Conservation (phyloP, 2,329 filamentous ascomycete genomes). For the Capronia epimyces region DNA sequence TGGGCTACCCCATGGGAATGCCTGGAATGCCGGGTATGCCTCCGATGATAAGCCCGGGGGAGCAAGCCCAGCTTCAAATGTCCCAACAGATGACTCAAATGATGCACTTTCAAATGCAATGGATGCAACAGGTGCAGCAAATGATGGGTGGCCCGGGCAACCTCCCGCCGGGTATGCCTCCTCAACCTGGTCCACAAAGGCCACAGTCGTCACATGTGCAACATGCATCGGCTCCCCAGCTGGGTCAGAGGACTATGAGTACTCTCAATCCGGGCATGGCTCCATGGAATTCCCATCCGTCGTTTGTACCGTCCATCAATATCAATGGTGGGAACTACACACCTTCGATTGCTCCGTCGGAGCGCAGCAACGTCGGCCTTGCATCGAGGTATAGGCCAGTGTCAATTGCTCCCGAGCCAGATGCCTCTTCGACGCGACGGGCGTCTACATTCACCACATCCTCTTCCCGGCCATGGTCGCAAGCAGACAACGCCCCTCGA, state of each 20-base stretch:
- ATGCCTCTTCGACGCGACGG: constrained; percentile 21
- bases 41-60: constrained; percentile 51
- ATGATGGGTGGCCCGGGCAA: constrained; percentile 54
- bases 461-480: constrained; percentile 36
- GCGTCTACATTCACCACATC: constrained; percentile 35
- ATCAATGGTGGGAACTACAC: constrained; percentile 54
- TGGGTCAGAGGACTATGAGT: constrained; percentile 65
- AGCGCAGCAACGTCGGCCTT: constrained; percentile 87
- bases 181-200: constrained; percentile 12
- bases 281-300: constrained; percentile 36
- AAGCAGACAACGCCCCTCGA: constrained; percentile 29
- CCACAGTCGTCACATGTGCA: constrained; percentile 24
- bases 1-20: constrained; percentile 23
- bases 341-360: constrained; percentile 88
- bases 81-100: constrained; percentile 79
- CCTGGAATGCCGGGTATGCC: constrained; percentile 28
- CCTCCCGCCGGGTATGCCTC: constrained; percentile 14
- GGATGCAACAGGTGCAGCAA: constrained; percentile 64
- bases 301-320: constrained; percentile 31
- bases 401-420: constrained; percentile 50
- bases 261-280: constrained; percentile 65
- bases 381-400: constrained; percentile 89
- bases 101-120: constrained; percentile 93
- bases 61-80: constrained; percentile 73
- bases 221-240: constrained; percentile 30